phyloP scores from a whole-genome alignment of 208 protist genomes.

The Trypanosoma vivax region DNA sequence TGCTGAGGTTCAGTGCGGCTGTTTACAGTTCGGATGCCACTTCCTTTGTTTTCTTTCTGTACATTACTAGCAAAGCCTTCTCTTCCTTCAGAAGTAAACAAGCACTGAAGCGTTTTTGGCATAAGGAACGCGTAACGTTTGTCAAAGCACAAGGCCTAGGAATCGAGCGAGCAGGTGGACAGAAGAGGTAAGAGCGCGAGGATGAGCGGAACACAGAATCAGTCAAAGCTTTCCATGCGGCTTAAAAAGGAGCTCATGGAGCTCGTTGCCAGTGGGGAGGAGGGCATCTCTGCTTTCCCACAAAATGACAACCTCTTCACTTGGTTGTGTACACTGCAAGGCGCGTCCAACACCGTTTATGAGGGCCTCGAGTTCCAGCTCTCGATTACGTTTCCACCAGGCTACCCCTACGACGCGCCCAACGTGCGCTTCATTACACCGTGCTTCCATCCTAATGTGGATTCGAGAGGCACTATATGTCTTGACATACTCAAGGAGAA shows the following conservation, averaged over 20 bases:
- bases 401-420: conserved; percentile 94
- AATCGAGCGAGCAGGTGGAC: background rate
- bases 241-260: conserved; percentile 93
- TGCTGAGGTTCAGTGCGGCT: too few species aligned
- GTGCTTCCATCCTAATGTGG: conserved; percentile 96
- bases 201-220: conserved; percentile 16
- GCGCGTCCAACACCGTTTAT: conserved; percentile 82
- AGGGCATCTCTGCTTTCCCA: conserved; percentile 93
- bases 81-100: too few species aligned
- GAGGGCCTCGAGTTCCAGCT: conserved; percentile 91
- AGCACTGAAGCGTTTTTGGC: too few species aligned
- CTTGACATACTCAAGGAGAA: conserved; percentile 98
- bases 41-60: too few species aligned
- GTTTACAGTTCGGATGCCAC: too few species aligned
- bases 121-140: too few species aligned
- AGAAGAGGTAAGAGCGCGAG: background rate
- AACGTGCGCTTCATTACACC: conserved; percentile 90
- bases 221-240: conserved; percentile 52
- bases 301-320: conserved; percentile 91
- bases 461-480: conserved; percentile 91
- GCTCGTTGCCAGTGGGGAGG: conserved; percentile 82
- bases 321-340: conserved; percentile 89
- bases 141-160: too few species aligned
- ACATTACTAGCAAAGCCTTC: too few species aligned
- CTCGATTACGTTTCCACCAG: conserved; percentile 83